These are phyloP conservation scores for Heritiera littoralis DNA, from an alignment of 345 rosid species.

Conservation along the genomic window DNA sequence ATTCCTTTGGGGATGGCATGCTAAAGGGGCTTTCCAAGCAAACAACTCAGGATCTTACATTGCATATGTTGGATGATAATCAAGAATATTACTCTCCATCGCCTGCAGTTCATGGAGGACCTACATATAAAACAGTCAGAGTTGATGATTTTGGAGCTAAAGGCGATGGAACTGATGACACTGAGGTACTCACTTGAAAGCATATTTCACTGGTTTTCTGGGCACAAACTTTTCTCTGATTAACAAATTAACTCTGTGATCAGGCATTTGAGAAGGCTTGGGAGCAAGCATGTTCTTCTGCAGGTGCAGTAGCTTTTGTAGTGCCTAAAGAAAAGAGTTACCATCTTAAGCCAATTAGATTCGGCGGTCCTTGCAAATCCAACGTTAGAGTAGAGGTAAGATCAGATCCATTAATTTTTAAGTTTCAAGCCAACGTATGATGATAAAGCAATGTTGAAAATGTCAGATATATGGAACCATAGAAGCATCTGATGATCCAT, in stretches of 20 bases:
- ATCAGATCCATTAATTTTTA: background rate
- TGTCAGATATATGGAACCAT: slow-evolving; percentile 62
- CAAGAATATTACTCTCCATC: background rate
- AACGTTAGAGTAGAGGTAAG: slow-evolving; percentile 50
- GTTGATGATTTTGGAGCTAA: slow-evolving; percentile 63
- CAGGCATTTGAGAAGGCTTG: slow-evolving; percentile 74
- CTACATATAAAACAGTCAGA: slow-evolving; percentile 26
- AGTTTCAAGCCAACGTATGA: background rate
- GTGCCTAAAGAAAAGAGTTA: slow-evolving; percentile 55
- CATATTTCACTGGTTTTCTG: background rate
- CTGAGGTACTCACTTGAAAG: slow-evolving; percentile 41
- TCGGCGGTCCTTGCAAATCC: slow-evolving; percentile 72
- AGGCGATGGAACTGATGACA: slow-evolving; percentile 64
- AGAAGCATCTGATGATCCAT: slow-evolving; percentile 53
- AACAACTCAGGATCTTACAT: slow-evolving; percentile 13
- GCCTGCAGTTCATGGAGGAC: slow-evolving; percentile 11
- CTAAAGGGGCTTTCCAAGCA: slow-evolving; percentile 31
- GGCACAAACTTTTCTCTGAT: background rate
- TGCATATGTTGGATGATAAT: slow-evolving; percentile 12
- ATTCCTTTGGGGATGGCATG: slow-evolving; percentile 25
- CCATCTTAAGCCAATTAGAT: slow-evolving; percentile 43
- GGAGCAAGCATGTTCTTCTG: slow-evolving; percentile 64
- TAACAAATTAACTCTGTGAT: background rate
- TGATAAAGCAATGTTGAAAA: background rate
- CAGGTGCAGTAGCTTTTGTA: slow-evolving; percentile 41